Conservation (phyloP, 2,329 filamentous ascomycete genomes). For the Fusarium goolgardi region DNA sequence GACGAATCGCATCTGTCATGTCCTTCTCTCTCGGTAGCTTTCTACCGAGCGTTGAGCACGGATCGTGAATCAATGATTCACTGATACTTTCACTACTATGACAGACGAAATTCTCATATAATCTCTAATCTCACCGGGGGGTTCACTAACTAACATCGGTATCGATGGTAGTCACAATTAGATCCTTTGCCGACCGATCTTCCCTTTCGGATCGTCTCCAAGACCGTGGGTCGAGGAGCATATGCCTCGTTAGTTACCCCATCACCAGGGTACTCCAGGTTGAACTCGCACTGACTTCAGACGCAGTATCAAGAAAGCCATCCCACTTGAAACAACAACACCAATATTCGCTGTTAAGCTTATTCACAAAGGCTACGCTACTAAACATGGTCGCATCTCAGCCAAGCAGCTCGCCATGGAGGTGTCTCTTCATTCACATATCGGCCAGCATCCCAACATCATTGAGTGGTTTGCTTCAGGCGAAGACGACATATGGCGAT, state of each 20-base stretch:
- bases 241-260: conserved; percentile 84
- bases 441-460: conserved; percentile 91
- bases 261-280: neutral
- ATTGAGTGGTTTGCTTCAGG: conserved; percentile 92
- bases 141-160: neutral
- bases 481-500: conserved; percentile 88
- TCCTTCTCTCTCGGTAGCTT: conserved; percentile 12
- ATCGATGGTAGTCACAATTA: conserved; percentile 80
- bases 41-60: conserved; percentile 5
- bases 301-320: conserved; percentile 89
- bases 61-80: conserved; percentile 18
- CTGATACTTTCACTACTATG: neutral
- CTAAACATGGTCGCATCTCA: conserved; percentile 87
- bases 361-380: conserved; percentile 96
- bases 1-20: neutral
- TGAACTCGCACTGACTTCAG: conserved; percentile 17
- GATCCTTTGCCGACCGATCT: conserved; percentile 86
- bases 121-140: neutral
- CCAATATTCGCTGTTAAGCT: conserved; percentile 98
- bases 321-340: conserved; percentile 73
- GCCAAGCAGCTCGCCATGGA: conserved; percentile 93
- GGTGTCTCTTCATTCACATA: conserved; percentile 86
- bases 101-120: neutral
- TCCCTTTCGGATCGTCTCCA: conserved; percentile 94
- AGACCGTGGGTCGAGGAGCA: conserved; percentile 94